Percentiles rank a stretch among this genome's conserved stretches.
Conservation (phyloP, 225 moss, liverwort and hornwort species). For the Bryoerythrophyllum caledonicum region DNA sequence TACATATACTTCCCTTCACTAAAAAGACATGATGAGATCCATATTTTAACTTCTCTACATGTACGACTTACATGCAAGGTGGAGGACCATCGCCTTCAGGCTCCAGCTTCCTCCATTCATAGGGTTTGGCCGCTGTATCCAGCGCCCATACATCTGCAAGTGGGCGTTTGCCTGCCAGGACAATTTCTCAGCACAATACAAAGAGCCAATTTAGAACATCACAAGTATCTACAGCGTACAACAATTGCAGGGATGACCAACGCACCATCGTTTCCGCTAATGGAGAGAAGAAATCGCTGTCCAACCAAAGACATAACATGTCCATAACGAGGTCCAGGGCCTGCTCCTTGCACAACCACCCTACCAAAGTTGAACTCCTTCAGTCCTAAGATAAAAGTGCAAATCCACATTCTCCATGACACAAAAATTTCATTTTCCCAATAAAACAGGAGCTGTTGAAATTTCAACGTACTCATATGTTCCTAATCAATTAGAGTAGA, state of each 20-base stretch:
- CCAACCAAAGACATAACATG: constrained; percentile 77
- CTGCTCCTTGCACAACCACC: constrained; percentile 75
- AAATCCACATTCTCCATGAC: not conserved
- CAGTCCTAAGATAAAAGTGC: not conserved
- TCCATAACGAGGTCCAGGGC: constrained; percentile 74
- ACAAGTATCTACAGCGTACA: not conserved
- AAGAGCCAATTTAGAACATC: constrained; percentile 2
- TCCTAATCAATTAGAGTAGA: not conserved
- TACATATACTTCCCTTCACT: not conserved
- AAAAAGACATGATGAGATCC: not conserved
- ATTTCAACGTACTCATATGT: not conserved
- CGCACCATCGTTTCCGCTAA: constrained; percentile 70
- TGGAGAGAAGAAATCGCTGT: constrained; percentile 67
- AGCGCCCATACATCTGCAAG: constrained; percentile 78
- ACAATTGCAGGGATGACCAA: constrained; percentile 4
- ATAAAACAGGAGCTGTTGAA: not conserved
- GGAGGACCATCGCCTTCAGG: constrained; percentile 83
- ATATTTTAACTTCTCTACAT: too few species aligned
- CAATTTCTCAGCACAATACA: constrained; percentile 9
- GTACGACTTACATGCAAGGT: constrained; percentile 59
- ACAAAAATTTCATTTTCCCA: constrained; percentile 9
- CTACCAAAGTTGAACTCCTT: constrained; percentile 33
- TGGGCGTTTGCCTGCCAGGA: constrained; percentile 56
- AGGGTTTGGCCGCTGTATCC: constrained; percentile 72
- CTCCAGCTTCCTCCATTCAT: constrained; percentile 73